Evolutionary conservation across 2,329 filamentous ascomycete genomes (phyloP), one percentile per base, ranked within the genome.

Genomic region (Aspergillus unguis): DNA sequence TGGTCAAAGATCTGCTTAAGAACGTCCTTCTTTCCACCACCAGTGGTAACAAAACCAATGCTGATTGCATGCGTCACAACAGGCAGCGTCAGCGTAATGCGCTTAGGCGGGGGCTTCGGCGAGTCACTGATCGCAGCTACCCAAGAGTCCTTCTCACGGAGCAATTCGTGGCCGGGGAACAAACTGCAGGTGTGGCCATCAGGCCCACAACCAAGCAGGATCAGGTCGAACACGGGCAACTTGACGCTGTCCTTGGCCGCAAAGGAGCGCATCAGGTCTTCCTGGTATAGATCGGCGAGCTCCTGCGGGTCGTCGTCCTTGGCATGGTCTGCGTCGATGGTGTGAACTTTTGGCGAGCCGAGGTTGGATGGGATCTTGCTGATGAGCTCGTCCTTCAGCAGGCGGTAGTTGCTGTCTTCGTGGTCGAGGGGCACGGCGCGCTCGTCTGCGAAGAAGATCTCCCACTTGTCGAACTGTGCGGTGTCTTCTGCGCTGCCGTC

Each of bases 381-480:
- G 57, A 99, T 80, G 46, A 96, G 80, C 75, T 96, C 91, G 44
- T 84, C 78, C 78, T 96, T 94, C 62, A 97, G 77, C 41, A 96
- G 84, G 56, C 79, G 84, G 76, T 96, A 96, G 77, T 97, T 99
- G 77, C 91, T 96, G 77, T 99, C 92, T 60, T 84, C 81, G 75
- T 97, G 87, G 72, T 94, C 86, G 62, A 96, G 85, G 25, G 94
- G 88, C 48, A 97, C 94, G 63, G 90, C 90, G 67, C 94, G 89
- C 80, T 99, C 94, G 71, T 99, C 94, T 68, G 92, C 92, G 74
- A 96, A 97, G 81, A 97, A 99, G 68, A 99, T 90, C 67, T 97
- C 89, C 94, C 94, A 99, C 72, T 89, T 90, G 69, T 81, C 78
- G 74, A 95, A 96, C 64, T 87, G 79, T 61, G 92, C 75, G 3